Base-by-base conservation (phyloP, 768 basidiomycete species). In the Tulasnella sp. region DNA sequence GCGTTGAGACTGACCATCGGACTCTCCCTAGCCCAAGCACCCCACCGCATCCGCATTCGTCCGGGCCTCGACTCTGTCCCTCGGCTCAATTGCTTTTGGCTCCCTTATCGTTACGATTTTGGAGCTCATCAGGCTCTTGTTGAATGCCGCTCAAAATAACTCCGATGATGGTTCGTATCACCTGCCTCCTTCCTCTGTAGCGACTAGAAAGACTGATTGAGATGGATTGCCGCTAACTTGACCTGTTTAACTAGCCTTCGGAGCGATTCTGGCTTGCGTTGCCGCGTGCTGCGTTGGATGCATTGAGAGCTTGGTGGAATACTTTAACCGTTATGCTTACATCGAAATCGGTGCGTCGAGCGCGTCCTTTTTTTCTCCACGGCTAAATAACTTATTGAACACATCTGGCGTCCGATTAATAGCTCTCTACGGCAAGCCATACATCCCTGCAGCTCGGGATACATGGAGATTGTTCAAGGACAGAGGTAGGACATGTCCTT, bases 11-110 rank as follows among this genome's bases (percentile, higher is more conserved):
- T 16, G 44, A 44, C 51, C 35, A 23, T 35, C 6, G 16, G 32
- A 35, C 70, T 13, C 18, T 16, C 5, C n/a, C 16, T 77, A 92
- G 89, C 93, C 92, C 46, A 89, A 88, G 79, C 75, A 76, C 42
- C 75, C 75, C 88, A 92, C 82, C 91, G 92, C 0, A 2, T 87
- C 90, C 67, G 87, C 92, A 0, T 92, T 95, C 80, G 87, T 88
- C 29, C 89, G 93, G 39, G 92, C 92, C 32, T 92, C 91, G 5
- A 93, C 92, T 0, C 83, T 91, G 37, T 94, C 93, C 0, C 87
- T 96, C 42, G 94, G 93, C 10, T 93, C 92, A 1, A 93, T 95
- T 80, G 92, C 93, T 0, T 94, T 96, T 82, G 93, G 93, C 18
- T 92, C 91, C 18, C 85, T 95, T 81, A 92, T 95, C 77, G 93